Conservation (phyloP, 805 yeast species). For the Kodamaea lidongshanica region DNA sequence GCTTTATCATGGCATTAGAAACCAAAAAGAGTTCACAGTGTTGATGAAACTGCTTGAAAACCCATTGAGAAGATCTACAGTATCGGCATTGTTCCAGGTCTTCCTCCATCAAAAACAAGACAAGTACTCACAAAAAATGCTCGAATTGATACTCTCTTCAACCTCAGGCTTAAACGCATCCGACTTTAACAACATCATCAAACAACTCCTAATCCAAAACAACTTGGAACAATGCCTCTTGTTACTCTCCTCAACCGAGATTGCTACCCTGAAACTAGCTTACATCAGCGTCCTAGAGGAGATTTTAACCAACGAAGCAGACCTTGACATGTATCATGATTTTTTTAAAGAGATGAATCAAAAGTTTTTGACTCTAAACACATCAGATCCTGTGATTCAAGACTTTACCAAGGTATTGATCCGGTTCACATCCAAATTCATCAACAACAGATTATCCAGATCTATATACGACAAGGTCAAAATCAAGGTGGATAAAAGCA, state of each 20-base stretch:
- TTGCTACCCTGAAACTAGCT: slow-evolving; percentile 21
- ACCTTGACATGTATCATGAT: slow-evolving; percentile 2
- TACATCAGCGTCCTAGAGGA: slow-evolving; percentile 18
- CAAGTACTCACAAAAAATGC: slow-evolving; percentile 23
- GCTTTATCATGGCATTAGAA: slow-evolving; percentile 15
- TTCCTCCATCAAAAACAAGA: slow-evolving; percentile 24
- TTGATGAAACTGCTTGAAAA: slow-evolving; percentile 19
- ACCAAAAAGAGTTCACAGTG: slow-evolving; percentile 12
- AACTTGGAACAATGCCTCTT: slow-evolving; percentile 21
- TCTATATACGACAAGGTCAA: slow-evolving; percentile 12
- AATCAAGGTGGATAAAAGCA: slow-evolving; percentile 4
- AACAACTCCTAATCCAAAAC: slow-evolving; percentile 20
- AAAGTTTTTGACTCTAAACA: slow-evolving; percentile 10
- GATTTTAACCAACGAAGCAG: slow-evolving; percentile 2
- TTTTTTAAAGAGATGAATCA: slow-evolving; percentile 10
- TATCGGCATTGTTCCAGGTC: slow-evolving; percentile 27
- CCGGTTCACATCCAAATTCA: slow-evolving; percentile 11
- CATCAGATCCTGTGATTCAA: slow-evolving; percentile 12
- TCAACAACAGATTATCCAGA: slow-evolving; percentile 18
- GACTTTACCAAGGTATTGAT: slow-evolving; percentile 16
- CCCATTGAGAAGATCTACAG: slow-evolving; percentile 28
- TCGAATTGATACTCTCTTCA: slow-evolving; percentile 25
- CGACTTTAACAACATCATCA: slow-evolving; percentile 25
- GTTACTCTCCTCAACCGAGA: slow-evolving; percentile 16
- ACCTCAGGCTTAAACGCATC: slow-evolving; percentile 18